phyloP scores from a whole-genome alignment of 345 rosid species.

The Populus davidiana region DNA sequence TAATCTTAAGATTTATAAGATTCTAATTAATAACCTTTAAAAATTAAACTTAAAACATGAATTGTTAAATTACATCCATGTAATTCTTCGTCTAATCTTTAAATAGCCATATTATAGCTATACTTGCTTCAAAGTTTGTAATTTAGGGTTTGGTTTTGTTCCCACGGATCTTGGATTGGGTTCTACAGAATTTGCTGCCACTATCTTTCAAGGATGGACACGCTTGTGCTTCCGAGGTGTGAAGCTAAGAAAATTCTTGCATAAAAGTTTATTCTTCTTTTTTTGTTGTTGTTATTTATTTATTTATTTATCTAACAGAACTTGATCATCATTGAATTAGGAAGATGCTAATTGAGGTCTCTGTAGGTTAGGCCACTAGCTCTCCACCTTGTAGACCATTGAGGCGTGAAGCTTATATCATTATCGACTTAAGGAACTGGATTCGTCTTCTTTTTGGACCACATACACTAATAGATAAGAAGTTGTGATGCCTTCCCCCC shows the following conservation, averaged over 20 bases:
- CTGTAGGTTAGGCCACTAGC: slow-evolving; percentile 17
- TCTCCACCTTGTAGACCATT: slow-evolving; percentile 8
- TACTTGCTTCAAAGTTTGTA: slow-evolving; percentile 48
- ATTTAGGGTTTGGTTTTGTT: slow-evolving; percentile 26
- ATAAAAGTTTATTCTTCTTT: not conserved
- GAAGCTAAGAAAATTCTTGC: not conserved
- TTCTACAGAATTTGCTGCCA: slow-evolving; percentile 11
- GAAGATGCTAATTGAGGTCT: slow-evolving; percentile 21
- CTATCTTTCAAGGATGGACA: not conserved
- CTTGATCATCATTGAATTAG: slow-evolving; percentile 21
- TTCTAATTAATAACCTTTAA: too few relatives aligned
- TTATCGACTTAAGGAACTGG: slow-evolving; percentile 19
- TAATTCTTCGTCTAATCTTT: slow-evolving; percentile 1
- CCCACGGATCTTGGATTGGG: slow-evolving; percentile 50
- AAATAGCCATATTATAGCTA: not conserved
- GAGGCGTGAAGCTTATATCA: slow-evolving; percentile 17
- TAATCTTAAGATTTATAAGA: too few relatives aligned
- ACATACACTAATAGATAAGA: not conserved
- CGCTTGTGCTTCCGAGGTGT: not conserved
- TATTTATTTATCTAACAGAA: not conserved
- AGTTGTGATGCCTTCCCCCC: not conserved
- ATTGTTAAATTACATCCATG: too few relatives aligned
- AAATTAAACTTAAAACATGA: too few relatives aligned
- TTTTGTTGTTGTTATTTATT: not conserved
- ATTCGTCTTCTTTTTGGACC: slow-evolving; percentile 12